Base-by-base conservation (phyloP, 176 grass and related monocot genomes). In the Pontederia paniculata region DNA sequence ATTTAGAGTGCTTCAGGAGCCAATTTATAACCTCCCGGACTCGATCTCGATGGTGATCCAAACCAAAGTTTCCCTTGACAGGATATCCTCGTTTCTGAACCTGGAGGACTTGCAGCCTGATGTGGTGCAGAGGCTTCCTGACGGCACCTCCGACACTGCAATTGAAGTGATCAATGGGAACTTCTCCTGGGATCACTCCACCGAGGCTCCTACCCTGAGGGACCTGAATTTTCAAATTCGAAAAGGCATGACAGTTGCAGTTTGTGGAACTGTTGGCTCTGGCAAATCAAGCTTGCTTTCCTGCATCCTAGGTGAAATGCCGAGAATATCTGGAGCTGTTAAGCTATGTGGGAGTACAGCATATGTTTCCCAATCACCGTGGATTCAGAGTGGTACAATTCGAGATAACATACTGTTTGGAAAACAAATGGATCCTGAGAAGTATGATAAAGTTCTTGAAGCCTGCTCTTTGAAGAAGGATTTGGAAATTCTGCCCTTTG, bases 351-450 rank as follows among this genome's bases (percentile, higher is more conserved):
- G 81, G 0, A 83, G 76, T 2, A 54, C 82, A 0, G 81, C 89
- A 22, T 86, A 89, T 25, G 89, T 95, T 12, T 57, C 89, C 1
- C 79, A 95, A 80, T 77, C 82, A 12, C 48, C 85, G 8, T 95
- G 85, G 85, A 95, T 95, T 3, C 85, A 95, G 55, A 89, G 81
- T 7, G 85, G 85, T 12, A 86, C 76, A 15, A 74, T 89, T 45
- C 78, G 67, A 1, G 66, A 95, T 17, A 95, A 95, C 60, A 82
- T 95, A 22, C 82, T 95, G 10, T 95, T 95, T 9, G 79, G 81
- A 4, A 95, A 80, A 55, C 54, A 70, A 10, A 83, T 86, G 89
- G 74, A 80, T 23, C 42, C 23, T 0, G 47, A 23, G 0, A 65
- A 72, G 71, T 95, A 86, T 12, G 72, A 89, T 37, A 80, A 62